Percentiles rank a stretch among this genome's conserved stretches.
Evolutionary conservation across 768 basidiomycete species (phyloP).

Genomic region (Russula emetica): DNA sequence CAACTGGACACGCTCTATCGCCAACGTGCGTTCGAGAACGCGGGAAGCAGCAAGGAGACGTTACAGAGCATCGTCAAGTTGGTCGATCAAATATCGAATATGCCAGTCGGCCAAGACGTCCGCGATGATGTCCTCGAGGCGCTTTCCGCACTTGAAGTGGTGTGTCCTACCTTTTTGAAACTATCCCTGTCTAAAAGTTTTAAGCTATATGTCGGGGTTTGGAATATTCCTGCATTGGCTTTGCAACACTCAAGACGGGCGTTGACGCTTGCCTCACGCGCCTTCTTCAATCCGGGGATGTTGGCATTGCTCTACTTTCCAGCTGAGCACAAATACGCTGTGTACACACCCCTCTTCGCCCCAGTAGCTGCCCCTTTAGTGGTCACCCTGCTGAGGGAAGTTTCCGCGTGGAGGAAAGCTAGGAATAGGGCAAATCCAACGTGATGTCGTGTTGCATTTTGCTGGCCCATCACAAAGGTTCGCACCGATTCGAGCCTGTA

Average conservation of each 20-base stretch:
- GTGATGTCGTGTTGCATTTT: neutral
- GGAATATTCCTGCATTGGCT: slow-evolving; percentile 41
- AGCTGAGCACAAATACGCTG: slow-evolving; percentile 94
- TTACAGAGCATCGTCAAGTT: slow-evolving; percentile 78
- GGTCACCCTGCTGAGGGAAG: slow-evolving; percentile 67
- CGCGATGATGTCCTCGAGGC: slow-evolving; percentile 65
- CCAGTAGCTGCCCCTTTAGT: slow-evolving; percentile 81
- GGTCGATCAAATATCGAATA: slow-evolving; percentile 81
- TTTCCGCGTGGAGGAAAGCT: slow-evolving; percentile 54
- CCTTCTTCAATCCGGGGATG: slow-evolving; percentile 98
- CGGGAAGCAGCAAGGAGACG: slow-evolving; percentile 63
- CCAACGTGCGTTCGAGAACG: slow-evolving; percentile 64
- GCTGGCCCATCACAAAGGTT: neutral
- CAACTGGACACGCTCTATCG: slow-evolving; percentile 78
- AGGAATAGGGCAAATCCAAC: slow-evolving; percentile 12
- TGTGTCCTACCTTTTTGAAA: slow-evolving; percentile 35
- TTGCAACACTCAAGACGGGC: slow-evolving; percentile 62
- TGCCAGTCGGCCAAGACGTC: slow-evolving; percentile 84
- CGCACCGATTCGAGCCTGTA: neutral
- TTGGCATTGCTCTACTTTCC: slow-evolving; percentile 95
- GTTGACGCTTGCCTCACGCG: slow-evolving; percentile 64
- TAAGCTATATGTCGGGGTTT: slow-evolving; percentile 41
- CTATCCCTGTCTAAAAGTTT: neutral
- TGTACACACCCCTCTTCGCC: slow-evolving; percentile 93
- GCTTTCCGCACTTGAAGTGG: slow-evolving; percentile 68